These are phyloP conservation scores for Voacanga thouarsii DNA, from an alignment of 257 asterid genomes.

Conservation along the genomic window DNA sequence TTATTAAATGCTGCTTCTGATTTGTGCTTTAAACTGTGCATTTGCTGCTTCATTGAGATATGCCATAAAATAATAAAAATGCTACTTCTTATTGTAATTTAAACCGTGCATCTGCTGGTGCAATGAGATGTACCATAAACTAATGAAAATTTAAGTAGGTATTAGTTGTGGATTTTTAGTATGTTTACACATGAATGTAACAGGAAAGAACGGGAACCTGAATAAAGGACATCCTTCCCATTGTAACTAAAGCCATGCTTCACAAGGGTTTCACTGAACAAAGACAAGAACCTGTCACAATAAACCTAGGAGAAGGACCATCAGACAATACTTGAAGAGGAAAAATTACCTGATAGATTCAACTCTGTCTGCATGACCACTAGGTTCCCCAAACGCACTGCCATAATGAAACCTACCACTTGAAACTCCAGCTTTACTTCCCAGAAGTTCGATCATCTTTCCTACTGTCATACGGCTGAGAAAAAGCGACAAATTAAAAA, in stretches of 20 bases:
- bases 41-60: no score
- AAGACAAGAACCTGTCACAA: constrained; percentile 17
- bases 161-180: background rate
- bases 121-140: background rate
- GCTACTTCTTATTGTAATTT: background rate
- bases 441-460: constrained; percentile 95
- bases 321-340: background rate
- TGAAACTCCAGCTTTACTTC: constrained; percentile 97
- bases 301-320: constrained; percentile 17
- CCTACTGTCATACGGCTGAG: constrained; percentile 99
- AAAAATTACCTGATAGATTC: constrained; percentile 73
- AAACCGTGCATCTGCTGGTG: background rate
- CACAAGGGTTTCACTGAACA: constrained; percentile 86
- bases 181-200: background rate
- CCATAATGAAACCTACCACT: constrained; percentile 97
- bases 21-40: no score
- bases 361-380: constrained; percentile 96
- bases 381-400: constrained; percentile 96
- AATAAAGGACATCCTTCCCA: constrained; percentile 90
- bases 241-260: constrained; percentile 88
- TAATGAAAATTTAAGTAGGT: background rate
- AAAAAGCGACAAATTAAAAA: constrained; percentile 21
- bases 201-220: constrained; percentile 45
- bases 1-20: no score
- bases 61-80: no score